phyloP scores from a whole-genome alignment of 1,284 basidiomycete genomes.

The Irpex lacteus region DNA sequence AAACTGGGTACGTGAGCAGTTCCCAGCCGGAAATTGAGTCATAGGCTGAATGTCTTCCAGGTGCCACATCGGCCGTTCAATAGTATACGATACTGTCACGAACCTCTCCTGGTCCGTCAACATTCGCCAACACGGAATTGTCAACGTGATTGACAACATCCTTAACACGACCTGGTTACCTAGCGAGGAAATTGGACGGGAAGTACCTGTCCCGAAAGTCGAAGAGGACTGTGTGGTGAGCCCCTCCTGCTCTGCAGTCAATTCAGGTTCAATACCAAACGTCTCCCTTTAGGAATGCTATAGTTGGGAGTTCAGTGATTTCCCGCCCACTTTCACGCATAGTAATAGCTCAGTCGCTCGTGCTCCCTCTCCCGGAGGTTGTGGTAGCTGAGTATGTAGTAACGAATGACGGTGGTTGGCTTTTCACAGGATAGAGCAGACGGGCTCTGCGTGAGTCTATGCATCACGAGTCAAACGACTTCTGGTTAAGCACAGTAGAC shows the following conservation, averaged over 20 bases:
- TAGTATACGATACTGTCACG: conserved; percentile 83
- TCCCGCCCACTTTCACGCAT: no score
- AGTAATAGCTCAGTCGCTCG: no score
- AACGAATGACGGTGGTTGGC: no score
- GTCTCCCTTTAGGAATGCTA: conserved; percentile 30
- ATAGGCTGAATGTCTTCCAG: conserved; percentile 12
- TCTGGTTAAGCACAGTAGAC: no score
- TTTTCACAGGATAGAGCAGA: no score
- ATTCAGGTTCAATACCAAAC: no score
- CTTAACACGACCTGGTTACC: conserved; percentile 66
- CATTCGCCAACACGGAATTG: conserved; percentile 82
- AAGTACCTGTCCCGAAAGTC: conserved; percentile 24
- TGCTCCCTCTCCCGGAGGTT: no score
- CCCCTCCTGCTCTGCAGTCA: no score
- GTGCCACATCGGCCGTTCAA: conserved; percentile 69
- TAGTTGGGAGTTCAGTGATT: conserved; percentile 41
- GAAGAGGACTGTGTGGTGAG: conserved; percentile 41
- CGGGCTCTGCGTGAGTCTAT: no score
- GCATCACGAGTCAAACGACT: no score
- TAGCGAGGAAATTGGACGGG: conserved; percentile 21
- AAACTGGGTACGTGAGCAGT: conserved; percentile 48
- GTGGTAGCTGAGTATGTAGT: no score
- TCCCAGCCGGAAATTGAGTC: neutral
- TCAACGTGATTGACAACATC: conserved; percentile 72
- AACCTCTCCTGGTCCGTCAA: conserved; percentile 84